Percentiles rank a stretch among this genome's conserved stretches.
phyloP scores from a whole-genome alignment of 768 basidiomycete species.

The Kwoniella botswanensis region DNA sequence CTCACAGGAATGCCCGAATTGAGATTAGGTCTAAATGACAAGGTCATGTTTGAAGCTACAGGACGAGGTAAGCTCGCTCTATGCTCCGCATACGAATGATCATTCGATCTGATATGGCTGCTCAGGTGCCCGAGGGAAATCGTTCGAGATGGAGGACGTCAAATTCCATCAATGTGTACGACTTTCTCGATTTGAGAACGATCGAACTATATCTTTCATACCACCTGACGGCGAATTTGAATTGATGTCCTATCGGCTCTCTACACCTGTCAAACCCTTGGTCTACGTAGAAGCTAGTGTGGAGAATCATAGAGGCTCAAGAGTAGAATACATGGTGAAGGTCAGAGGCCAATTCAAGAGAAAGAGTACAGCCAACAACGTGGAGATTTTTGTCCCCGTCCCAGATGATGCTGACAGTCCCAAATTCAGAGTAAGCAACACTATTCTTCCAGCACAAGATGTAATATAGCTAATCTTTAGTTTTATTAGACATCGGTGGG shows the following conservation, averaged over 20 bases:
- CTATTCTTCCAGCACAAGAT: not conserved
- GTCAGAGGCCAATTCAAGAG: conserved; percentile 95
- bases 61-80: conserved; percentile 73
- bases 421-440: conserved; percentile 79
- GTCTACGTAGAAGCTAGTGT: conserved; percentile 97
- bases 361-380: conserved; percentile 94
- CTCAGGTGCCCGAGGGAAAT: conserved; percentile 86
- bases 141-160: conserved; percentile 99
- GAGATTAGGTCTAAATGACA: conserved; percentile 93
- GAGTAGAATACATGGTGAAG: conserved; percentile 95
- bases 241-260: conserved; percentile 95
- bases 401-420: conserved; percentile 98
- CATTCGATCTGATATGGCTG: not conserved
- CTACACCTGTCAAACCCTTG: conserved; percentile 93
- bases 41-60: conserved; percentile 99
- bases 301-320: conserved; percentile 89
- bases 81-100: not conserved
- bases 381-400: conserved; percentile 98
- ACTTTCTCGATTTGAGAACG: conserved; percentile 94
- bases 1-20: conserved; percentile 99
- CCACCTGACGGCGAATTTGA: conserved; percentile 99
- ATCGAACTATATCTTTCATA: conserved; percentile 98
- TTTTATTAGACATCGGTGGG: conserved; percentile 81
- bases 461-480: conserved; percentile 3
- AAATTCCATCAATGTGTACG: conserved; percentile 99